phyloP scores from a whole-genome alignment of 2,329 filamentous ascomycete genomes.

The Sporothrix mexicana region DNA sequence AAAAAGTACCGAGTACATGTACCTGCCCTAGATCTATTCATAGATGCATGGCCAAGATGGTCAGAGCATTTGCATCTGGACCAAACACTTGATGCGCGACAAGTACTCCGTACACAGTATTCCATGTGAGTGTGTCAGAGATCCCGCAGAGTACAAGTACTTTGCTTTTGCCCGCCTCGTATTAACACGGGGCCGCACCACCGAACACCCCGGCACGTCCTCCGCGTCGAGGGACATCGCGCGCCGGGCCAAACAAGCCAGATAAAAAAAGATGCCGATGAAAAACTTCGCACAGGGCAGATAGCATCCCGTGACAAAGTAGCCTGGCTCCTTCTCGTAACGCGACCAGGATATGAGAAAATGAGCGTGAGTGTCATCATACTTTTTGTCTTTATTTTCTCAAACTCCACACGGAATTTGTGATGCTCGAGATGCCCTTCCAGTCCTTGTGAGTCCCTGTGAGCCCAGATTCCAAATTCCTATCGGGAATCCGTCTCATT shows the following conservation, averaged over 20 bases:
- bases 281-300: slow-evolving; percentile 23
- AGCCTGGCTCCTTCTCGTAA: slow-evolving; percentile 18
- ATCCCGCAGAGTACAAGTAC: neutral
- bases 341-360: neutral
- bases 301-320: slow-evolving; percentile 15
- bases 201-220: neutral
- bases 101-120: neutral
- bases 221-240: slow-evolving; percentile 18
- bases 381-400: neutral
- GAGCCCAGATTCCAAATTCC: neutral
- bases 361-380: slow-evolving; percentile 13
- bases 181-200: neutral
- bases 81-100: neutral
- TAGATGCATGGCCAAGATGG: neutral
- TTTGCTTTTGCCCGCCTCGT: neutral
- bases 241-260: no score
- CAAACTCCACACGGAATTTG: no score
- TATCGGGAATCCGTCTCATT: neutral
- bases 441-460: neutral
- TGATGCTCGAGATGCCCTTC: neutral
- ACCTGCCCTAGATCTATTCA: neutral
- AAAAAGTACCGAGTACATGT: neutral
- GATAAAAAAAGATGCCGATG: neutral
- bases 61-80: neutral
- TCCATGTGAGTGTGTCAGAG: neutral